Conservation (phyloP, 257 asterid genomes). For the Nicotiana benthamiana region DNA sequence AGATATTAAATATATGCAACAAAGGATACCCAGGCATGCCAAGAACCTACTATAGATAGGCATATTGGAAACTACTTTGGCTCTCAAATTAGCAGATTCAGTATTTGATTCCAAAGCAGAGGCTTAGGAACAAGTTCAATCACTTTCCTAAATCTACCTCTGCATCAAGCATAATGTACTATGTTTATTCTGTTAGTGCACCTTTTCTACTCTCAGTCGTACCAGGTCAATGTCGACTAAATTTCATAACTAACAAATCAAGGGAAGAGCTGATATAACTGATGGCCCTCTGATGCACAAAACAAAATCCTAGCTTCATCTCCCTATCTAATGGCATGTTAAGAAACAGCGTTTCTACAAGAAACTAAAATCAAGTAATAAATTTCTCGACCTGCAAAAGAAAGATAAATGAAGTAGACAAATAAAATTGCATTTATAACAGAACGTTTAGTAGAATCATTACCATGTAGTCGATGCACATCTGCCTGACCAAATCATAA, state of each 20-base stretch:
- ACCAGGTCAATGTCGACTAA: not conserved
- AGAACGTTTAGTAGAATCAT: not conserved
- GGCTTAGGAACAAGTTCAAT: not conserved
- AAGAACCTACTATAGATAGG: not conserved
- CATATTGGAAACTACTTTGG: not conserved
- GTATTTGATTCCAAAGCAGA: not conserved
- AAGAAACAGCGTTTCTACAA: not conserved
- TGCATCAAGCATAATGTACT: not conserved
- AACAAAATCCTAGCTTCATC: not conserved
- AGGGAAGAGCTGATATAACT: not conserved
- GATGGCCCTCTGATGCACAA: not conserved
- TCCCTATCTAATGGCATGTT: not conserved
- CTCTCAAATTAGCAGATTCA: not conserved
- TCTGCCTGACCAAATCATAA: constrained; percentile 90
- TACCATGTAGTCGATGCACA: constrained; percentile 99
- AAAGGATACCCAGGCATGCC: not conserved
- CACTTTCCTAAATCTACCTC: not conserved
- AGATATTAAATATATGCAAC: not conserved
- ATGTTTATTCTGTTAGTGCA: not conserved
- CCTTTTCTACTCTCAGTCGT: not conserved
- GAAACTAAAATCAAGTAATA: not conserved
- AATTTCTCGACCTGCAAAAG: not conserved
- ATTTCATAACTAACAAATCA: not conserved
- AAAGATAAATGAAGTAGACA: not conserved
- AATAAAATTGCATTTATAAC: not conserved